phyloP scores from a whole-genome alignment of 306 rosid species.

The Prunus padus region DNA sequence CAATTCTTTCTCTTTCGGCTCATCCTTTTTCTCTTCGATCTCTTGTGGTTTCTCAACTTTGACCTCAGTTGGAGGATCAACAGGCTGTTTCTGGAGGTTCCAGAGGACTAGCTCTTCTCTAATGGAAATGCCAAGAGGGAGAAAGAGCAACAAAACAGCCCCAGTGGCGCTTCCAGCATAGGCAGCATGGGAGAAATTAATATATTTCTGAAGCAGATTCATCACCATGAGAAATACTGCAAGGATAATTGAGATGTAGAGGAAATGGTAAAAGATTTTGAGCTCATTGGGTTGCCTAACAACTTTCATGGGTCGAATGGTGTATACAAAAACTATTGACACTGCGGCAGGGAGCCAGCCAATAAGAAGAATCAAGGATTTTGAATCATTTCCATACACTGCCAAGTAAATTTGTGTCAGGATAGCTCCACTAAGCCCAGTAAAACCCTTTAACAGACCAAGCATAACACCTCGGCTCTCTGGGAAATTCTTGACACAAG shows the following conservation, averaged over 20 bases:
- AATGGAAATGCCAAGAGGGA: constrained; percentile 25
- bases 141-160: constrained; percentile 17
- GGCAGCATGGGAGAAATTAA: constrained; percentile 13
- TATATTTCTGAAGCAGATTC: constrained; percentile 8
- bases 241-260: constrained; percentile 26
- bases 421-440: constrained; percentile 45
- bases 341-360: constrained; percentile 44
- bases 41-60: constrained; percentile 1
- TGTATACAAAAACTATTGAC: constrained; percentile 18
- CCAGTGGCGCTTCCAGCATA: constrained; percentile 14
- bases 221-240: constrained; percentile 32
- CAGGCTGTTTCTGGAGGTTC: constrained; percentile 20
- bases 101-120: constrained; percentile 27
- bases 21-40: not conserved
- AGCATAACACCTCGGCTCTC: constrained; percentile 40
- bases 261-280: constrained; percentile 15
- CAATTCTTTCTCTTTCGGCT: not conserved
- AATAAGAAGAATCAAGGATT: constrained; percentile 28
- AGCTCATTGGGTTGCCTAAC: constrained; percentile 28
- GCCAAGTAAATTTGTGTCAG: constrained; percentile 39
- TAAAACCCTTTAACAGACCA: constrained; percentile 38
- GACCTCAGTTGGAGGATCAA: not conserved
- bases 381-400: constrained; percentile 28
- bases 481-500: constrained; percentile 46
- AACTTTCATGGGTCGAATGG: constrained; percentile 24